Evolutionary conservation across 495 filamentous ascomycete species (phyloP).

Genomic region (Penicillium mononematosum): DNA sequence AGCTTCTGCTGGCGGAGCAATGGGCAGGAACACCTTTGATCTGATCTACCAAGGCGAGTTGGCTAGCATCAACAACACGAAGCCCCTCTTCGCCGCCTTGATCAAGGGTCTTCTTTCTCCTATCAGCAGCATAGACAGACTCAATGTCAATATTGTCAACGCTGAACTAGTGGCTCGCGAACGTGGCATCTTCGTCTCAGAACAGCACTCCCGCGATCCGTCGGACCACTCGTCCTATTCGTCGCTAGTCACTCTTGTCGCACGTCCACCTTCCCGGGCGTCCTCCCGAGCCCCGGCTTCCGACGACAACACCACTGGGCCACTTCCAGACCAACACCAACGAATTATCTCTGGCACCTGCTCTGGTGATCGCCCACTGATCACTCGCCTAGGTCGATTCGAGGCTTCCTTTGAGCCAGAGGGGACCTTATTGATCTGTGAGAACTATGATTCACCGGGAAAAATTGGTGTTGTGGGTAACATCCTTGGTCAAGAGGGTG

Average conservation of each 20-base stretch:
- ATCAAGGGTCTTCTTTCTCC: constrained; percentile 64
- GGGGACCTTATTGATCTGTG: constrained; percentile 62
- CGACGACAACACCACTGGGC: constrained; percentile 1
- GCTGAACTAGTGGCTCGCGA: constrained; percentile 65
- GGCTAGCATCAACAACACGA: constrained; percentile 60
- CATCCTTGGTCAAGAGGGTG: constrained; percentile 57
- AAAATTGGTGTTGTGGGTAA: constrained; percentile 71
- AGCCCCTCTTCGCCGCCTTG: constrained; percentile 66
- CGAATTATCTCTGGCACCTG: constrained; percentile 68
- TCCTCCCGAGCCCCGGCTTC: constrained; percentile 19
- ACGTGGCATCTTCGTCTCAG: constrained; percentile 66
- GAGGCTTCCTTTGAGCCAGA: constrained; percentile 60
- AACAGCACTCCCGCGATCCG: constrained; percentile 56
- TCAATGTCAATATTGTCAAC: constrained; percentile 74
- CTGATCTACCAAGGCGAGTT: constrained; percentile 67
- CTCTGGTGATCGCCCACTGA: constrained; percentile 55
- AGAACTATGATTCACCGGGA: constrained; percentile 70
- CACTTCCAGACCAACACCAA: constrained; percentile 24
- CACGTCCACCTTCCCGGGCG: constrained; percentile 33
- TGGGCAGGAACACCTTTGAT: constrained; percentile 60
- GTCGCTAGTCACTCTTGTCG: constrained; percentile 59
- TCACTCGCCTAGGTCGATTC: constrained; percentile 65
- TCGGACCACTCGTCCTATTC: constrained; percentile 51
- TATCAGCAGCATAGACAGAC: constrained; percentile 55
- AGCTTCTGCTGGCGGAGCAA: constrained; percentile 20